Evolutionary conservation across 495 filamentous ascomycete genomes (phyloP).

Genomic region (Daldinia bambusicola): DNA sequence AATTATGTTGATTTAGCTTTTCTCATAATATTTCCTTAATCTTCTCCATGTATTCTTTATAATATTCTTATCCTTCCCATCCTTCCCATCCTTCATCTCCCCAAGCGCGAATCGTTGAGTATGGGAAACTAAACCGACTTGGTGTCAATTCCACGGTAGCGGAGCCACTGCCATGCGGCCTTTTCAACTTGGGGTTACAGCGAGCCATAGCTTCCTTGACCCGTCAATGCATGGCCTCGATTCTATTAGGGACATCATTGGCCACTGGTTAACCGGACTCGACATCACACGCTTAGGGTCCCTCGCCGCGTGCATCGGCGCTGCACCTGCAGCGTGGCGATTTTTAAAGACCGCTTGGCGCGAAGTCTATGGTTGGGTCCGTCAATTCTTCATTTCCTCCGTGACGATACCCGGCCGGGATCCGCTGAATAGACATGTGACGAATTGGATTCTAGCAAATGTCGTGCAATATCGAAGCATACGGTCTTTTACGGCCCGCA

Average conservation of each 20-base stretch:
- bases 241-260: constrained; percentile 42
- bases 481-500: constrained; percentile 56
- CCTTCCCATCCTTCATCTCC: constrained; percentile 8
- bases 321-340: constrained; percentile 46
- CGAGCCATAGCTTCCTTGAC: constrained; percentile 40
- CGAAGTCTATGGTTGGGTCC: constrained; percentile 54
- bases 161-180: constrained; percentile 37
- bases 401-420: constrained; percentile 55
- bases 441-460: constrained; percentile 57
- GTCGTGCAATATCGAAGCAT: constrained; percentile 50
- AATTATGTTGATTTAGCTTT: constrained; percentile 47
- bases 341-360: constrained; percentile 43
- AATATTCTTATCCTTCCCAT: constrained; percentile 23
- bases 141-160: constrained; percentile 17
- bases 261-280: constrained; percentile 44
- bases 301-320: constrained; percentile 45
- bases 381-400: constrained; percentile 55
- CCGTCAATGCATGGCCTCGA: constrained; percentile 44
- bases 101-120: constrained; percentile 16
- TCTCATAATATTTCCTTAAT: constrained; percentile 13
- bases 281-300: constrained; percentile 49
- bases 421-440: constrained; percentile 56
- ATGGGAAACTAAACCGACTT: constrained; percentile 12
- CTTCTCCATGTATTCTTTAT: constrained; percentile 28
- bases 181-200: constrained; percentile 41